Conservation (phyloP, 1,139 yeast genomes). For the Nadsonia starkeyi-henricii region DNA sequence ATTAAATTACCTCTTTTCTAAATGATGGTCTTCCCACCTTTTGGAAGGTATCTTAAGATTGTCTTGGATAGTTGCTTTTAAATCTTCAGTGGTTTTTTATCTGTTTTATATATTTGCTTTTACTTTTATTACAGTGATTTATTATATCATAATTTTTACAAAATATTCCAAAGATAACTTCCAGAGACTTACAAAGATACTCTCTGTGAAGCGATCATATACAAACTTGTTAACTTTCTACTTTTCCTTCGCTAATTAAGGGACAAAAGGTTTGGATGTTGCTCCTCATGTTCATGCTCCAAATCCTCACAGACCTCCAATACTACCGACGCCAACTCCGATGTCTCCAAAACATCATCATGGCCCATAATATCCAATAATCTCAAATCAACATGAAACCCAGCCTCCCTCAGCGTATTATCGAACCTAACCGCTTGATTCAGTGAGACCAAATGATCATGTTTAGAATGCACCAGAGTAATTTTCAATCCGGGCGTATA, state of each 20-base stretch:
- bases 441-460: constrained; percentile 11
- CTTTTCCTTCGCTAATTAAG: neutral
- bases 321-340: constrained; percentile 10
- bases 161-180: neutral
- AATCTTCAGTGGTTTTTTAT: too few relatives aligned
- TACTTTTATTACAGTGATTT: neutral
- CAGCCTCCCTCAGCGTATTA: constrained; percentile 9
- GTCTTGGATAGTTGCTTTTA: too few relatives aligned
- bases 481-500: constrained; percentile 8
- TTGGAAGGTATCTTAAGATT: too few relatives aligned
- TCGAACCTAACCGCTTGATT: constrained; percentile 11
- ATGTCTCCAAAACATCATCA: constrained; percentile 11
- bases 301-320: constrained; percentile 8
- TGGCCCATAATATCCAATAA: constrained; percentile 11
- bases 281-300: constrained; percentile 7
- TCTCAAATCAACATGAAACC: constrained; percentile 9
- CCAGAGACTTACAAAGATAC: too few relatives aligned
- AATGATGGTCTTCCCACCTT: too few relatives aligned
- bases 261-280: neutral
- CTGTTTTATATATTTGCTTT: neutral
- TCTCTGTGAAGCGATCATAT: too few relatives aligned
- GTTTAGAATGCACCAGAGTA: constrained; percentile 12
- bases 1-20: too few relatives aligned
- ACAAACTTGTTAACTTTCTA: too few relatives aligned
- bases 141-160: neutral